Base-by-base conservation (phyloP, 139 green algal species). In the Volvox africanus region DNA sequence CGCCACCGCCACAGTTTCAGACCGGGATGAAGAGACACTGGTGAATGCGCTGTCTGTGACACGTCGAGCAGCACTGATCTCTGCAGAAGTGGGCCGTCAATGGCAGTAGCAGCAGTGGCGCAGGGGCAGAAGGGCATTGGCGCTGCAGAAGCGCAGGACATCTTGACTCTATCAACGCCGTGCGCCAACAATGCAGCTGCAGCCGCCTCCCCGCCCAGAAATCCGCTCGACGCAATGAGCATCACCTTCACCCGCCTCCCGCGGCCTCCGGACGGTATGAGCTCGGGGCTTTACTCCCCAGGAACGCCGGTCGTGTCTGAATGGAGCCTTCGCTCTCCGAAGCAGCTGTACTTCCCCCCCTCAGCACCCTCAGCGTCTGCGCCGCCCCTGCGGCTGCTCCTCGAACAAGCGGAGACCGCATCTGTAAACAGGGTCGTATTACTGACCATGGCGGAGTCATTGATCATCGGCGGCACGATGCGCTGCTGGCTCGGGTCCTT, bases 311-410 rank as follows among this genome's bases (percentile, higher is more conserved):
- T 12, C 21, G 65, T 12, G 11, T 24, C 16, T 73, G 65, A 73
- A 16, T 84, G 78, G 82, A 32, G 61, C 0, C 30, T 37, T 18
- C 85, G 85, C 44, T 55, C 69, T 2, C 28, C 69, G 12, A 44
- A 62, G n/a, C 86, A 90, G 86, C 86, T 77, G 44, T 55, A 90
- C 73, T 3, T 76, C 0, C 86, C 86, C 5, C 73, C 86, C 30
- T 90, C 86, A 14, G 50, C 86, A 14, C 71, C 86, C 30, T 90
- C 86, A 6, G 37, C 36, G 18, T 65, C 78, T 0, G 80, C 50
- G 69, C 50, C 80, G 21, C 35, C 80, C 12, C 50, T 35, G 26
- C 24, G 5, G 71, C 26, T 21, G 71, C 71, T 1, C 5, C 35
- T 16, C 71, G 21, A 73, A 73, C 65, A 24, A 55, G 65, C 65